Evolutionary conservation across 2,329 filamentous ascomycete species (phyloP), one percentile per base, ranked within the genome.

Genomic region (Didymella pinodella): DNA sequence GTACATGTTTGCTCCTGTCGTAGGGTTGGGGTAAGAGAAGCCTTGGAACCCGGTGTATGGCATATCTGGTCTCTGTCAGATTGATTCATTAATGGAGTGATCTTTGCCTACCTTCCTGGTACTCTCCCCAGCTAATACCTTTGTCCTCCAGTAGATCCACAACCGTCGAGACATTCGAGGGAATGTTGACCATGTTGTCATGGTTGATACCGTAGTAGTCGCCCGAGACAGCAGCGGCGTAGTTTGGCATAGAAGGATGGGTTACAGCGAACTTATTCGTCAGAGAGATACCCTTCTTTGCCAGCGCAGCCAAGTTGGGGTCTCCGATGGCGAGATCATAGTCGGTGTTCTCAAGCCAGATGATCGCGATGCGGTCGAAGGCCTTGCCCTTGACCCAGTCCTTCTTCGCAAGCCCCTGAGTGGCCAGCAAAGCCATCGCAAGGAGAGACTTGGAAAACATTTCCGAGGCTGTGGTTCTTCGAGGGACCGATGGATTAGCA

Each of bases 311-410:
- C 20, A 88, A 78, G 72, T 86, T 87, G 46, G 85, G 82, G 73
- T 93, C 89, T 16, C 82, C 84, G 36, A 80, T 80, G 2, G 90
- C 86, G 69, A 87, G 84, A 51, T 86, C 83, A 65, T 85, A 93
- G 75, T 86, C 82, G 48, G 88, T 90, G 74, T 93, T 93, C 80
- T 93, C 91, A 47, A 92, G 83, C 88, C 89, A 93, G 75, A 93
- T 87, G 57, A 87, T 85, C 54, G 87, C 86, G 61, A 91, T 85
- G 16, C 90, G 86, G 72, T 92, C 85, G 72, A 93, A 93, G 0
- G 83, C 86, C 71, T 88, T 86, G 62, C 91, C 91, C 71, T 86
- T 83, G 50, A 93, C 86, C 68, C 86, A 73, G 38, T 58, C 49
- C 25, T 58, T 45, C 54, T 50, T 73, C 83, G 88, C 31, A 83